These are phyloP conservation scores for Monilinia fructigena DNA, from an alignment of 2,329 filamentous ascomycete genomes.

Conservation along the genomic window DNA sequence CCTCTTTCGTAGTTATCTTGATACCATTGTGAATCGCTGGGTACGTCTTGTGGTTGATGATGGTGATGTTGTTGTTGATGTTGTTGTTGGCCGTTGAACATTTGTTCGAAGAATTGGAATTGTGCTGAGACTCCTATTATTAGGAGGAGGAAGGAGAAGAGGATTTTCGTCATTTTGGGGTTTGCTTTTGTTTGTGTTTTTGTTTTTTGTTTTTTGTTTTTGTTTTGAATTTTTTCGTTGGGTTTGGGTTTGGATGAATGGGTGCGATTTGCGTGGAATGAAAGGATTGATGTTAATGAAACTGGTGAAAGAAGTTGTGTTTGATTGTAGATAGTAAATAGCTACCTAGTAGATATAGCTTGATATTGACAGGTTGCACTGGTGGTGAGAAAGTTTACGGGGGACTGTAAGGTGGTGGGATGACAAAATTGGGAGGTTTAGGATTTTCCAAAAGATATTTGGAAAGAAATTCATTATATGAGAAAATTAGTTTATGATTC, in stretches of 20 bases:
- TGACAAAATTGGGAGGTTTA: conserved; percentile 8
- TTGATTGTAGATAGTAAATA: neutral
- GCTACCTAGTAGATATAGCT: neutral
- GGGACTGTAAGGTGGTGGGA: neutral
- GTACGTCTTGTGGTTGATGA: conserved; percentile 68
- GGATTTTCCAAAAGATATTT: neutral
- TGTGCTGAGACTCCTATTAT: conserved; percentile 65
- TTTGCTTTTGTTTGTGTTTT: neutral
- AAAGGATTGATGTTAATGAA: neutral
- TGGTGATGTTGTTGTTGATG: conserved; percentile 48
- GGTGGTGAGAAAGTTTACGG: conserved; percentile 22
- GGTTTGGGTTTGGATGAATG: neutral
- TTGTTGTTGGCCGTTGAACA: conserved; percentile 71
- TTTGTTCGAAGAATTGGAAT: conserved; percentile 97
- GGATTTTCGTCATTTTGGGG: conserved; percentile 34
- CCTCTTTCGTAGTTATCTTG: conserved; percentile 66
- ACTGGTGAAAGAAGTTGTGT: neutral
- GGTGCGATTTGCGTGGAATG: neutral
- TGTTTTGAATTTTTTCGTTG: too few relatives aligned
- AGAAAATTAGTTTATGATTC: too few relatives aligned
- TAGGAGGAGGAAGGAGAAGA: conserved; percentile 54
- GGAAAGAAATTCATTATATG: neutral
- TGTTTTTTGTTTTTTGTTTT: neutral
- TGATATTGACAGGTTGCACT: conserved; percentile 25
- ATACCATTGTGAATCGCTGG: conserved; percentile 82